phyloP scores from a whole-genome alignment of 2,329 filamentous ascomycete species.

The Alternaria sp. region DNA sequence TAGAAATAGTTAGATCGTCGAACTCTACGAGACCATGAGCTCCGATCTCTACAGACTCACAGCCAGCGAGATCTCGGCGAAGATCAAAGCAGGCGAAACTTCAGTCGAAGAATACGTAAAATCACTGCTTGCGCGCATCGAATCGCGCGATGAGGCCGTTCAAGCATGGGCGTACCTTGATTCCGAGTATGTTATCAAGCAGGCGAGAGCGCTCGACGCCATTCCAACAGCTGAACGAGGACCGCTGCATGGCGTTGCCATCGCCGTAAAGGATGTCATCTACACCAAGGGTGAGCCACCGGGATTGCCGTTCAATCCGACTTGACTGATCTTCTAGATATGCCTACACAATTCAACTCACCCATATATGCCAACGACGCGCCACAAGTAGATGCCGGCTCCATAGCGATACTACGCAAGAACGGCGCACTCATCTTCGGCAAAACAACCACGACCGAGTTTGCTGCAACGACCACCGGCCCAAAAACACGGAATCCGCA shows the following conservation, averaged over 20 bases:
- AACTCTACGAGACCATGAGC: background rate
- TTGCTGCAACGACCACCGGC: conserved; percentile 65
- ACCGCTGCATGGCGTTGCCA: conserved; percentile 65
- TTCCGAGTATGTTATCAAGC: conserved; percentile 55
- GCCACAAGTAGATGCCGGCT: conserved; percentile 62
- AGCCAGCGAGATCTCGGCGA: conserved; percentile 33
- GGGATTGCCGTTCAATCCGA: background rate
- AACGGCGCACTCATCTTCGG: conserved; percentile 66
- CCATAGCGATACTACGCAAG: conserved; percentile 61
- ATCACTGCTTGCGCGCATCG: conserved; percentile 40
- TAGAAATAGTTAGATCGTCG: accelerated
- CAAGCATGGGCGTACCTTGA: conserved; percentile 47
- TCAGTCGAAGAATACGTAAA: conserved; percentile 43
- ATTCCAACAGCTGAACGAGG: conserved; percentile 61
- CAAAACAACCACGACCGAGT: conserved; percentile 70
- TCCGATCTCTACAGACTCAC: conserved; percentile 32
- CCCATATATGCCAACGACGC: conserved; percentile 60
- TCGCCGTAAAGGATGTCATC: conserved; percentile 70
- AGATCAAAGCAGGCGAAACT: conserved; percentile 32
- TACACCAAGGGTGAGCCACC: conserved; percentile 50
- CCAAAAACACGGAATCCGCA: conserved; percentile 68
- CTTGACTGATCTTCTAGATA: conserved; percentile 46
- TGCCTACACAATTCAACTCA: conserved; percentile 67
- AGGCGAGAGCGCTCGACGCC: conserved; percentile 62
- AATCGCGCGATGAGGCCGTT: conserved; percentile 33